Evolutionary conservation across 2,329 filamentous ascomycete species (phyloP), one percentile per base, ranked within the genome.

Genomic region (Nigrospora sphaerica): DNA sequence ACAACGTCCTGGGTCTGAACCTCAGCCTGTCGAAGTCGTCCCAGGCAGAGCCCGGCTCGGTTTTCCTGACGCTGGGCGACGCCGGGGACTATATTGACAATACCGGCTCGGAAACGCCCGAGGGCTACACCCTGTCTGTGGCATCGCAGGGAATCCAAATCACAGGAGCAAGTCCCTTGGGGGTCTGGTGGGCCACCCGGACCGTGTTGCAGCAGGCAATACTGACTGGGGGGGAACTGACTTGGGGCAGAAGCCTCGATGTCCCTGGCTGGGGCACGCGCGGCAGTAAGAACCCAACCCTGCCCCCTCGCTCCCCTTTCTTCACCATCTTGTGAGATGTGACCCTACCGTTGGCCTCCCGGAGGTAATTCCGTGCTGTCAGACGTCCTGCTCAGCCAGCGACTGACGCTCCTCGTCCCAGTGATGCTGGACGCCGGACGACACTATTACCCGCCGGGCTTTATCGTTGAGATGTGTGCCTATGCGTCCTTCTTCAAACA

Each of bases 401-500:
- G 46, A 39, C 44, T 44, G 19, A n/a, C 23, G 7, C 23, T 28
- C 5, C 23, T 10, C 10, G 23, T 9, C 23, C 23, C 7, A 28
- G 23, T 57, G 53, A 56, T 55, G 67, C 64, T 81, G 4, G 78
- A 82, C 46, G 70, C 63, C 4, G 78, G 69, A 1, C 69, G 78
- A 3, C 75, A 81, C 54, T 81, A 71, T 57, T 81, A 81, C 52
- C 72, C 77, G 0, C 62, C 68, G 7, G 63, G 70, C 13, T 81
- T 79, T 50, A 54, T 81, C 14, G 65, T 70, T 36, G 77, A 81
- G n/a, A 62, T 81, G 51, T 81, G 78, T 58, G 69, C 72, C 0
- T 81, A 80, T 57, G 72, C 78, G 50, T 80, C 77, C 28, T 81
- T 77, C 56, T 81, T 78, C 63, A 82, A 81, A 54, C 72, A 80